These are phyloP conservation scores for Sclerotinia spermophila DNA, from an alignment of 2,329 filamentous ascomycete species.

Conservation along the genomic window DNA sequence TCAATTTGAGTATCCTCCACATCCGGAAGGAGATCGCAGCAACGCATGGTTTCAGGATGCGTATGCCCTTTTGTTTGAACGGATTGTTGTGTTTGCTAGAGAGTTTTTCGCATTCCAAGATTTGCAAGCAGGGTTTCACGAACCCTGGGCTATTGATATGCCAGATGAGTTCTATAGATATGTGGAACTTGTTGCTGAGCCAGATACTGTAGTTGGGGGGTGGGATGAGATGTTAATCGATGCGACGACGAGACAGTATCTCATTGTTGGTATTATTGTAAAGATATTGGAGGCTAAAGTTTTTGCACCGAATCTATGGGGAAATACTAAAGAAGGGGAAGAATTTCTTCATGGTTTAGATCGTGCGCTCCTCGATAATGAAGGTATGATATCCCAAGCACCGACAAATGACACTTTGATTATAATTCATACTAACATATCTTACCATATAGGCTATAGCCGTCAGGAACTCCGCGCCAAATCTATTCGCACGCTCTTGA, in stretches of 20 bases:
- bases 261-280: slow-evolving; percentile 30
- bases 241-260: slow-evolving; percentile 26
- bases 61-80: slow-evolving; percentile 22
- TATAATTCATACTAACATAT: slow-evolving; percentile 13
- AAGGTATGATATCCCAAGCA: slow-evolving; percentile 23
- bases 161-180: slow-evolving; percentile 27
- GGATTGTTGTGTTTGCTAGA: slow-evolving; percentile 16
- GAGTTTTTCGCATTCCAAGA: slow-evolving; percentile 25
- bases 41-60: slow-evolving; percentile 27
- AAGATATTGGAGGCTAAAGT: slow-evolving; percentile 28
- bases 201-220: slow-evolving; percentile 24
- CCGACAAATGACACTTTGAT: not conserved
- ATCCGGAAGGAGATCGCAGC: slow-evolving; percentile 23
- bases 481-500: slow-evolving; percentile 26
- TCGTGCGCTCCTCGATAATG: slow-evolving; percentile 25
- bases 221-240: slow-evolving; percentile 31
- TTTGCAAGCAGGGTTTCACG: slow-evolving; percentile 15
- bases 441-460: slow-evolving; percentile 25
- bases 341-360: slow-evolving; percentile 29
- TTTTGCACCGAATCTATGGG: slow-evolving; percentile 32
- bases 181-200: slow-evolving; percentile 27
- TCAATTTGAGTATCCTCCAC: slow-evolving; percentile 20
- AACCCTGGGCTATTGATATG: slow-evolving; percentile 24
- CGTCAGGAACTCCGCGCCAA: slow-evolving; percentile 26
- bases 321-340: slow-evolving; percentile 25